Base-by-base conservation (phyloP, 192 early-diverging fungal genomes). In the Coemansia sp. region DNA sequence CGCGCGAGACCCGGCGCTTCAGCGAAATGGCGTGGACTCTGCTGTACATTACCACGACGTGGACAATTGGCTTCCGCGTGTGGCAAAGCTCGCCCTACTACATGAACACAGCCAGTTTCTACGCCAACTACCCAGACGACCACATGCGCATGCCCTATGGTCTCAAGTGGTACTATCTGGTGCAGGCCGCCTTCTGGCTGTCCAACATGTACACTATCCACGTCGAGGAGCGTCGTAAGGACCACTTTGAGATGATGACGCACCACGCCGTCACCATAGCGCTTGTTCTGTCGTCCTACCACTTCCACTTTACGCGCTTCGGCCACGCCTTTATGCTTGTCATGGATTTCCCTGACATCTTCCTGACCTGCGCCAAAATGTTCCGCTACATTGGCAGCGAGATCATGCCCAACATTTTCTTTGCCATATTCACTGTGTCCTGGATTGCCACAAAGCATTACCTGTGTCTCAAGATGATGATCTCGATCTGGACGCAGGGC, bases 361-460 rank as follows among this genome's bases (percentile, higher is more conserved):
- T 84, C 16, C 70, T 88, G 41, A 73, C 81, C 4, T 25, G 71
- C 8, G 91, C 93, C 72, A 95, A 95, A 79, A 86, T 92, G 61
- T 74, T 93, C 64, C 92, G 90, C 71, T 95, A 95, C 68, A 61
- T 88, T 38, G 81, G 81, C 38, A 83, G 84, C 61, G 75, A 79
- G 25, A 79, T 80, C 4, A 57, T 89, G 11, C 92, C 90, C 68
- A 87, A 93, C 73, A 60, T 87, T 11, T 66, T 87, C 16, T 95
- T 95, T 82, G 91, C 85, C 39, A 43, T 90, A 16, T 95, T 95
- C 68, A 87, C 87, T 17, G 19, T 92, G 6, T 85, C 87, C 5
- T 95, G 93, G 93, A 67, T 90, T n/a, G 65, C 86, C 19, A 93
- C 92, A 0, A 88, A 91, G 37, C 93, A 95, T 62, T 80, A 82